Conservation (phyloP, 1,139 yeast species). For the Geotrichum klebahnii region DNA sequence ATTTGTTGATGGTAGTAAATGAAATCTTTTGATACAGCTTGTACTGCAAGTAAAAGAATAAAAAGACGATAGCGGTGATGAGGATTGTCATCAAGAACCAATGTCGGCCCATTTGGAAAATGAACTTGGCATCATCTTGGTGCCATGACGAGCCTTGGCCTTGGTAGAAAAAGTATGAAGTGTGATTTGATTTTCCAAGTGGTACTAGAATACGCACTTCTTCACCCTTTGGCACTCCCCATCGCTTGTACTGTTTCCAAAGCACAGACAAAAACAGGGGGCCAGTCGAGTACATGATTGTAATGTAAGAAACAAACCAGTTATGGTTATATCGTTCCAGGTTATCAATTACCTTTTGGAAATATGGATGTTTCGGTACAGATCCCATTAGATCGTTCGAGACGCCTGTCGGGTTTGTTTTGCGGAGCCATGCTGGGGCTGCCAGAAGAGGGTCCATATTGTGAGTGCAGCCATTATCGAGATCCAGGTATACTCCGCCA, state of each 20-base stretch:
- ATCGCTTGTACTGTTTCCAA: conserved; percentile 82
- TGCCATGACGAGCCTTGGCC: conserved; percentile 89
- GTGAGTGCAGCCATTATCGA: conserved; percentile 82
- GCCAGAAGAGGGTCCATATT: conserved; percentile 73
- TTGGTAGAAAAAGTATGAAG: conserved; percentile 55
- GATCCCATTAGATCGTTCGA: conserved; percentile 93
- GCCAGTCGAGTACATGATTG: conserved; percentile 92
- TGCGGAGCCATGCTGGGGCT: conserved; percentile 80
- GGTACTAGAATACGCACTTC: conserved; percentile 62
- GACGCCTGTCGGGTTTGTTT: conserved; percentile 85
- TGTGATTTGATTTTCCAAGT: conserved; percentile 45
- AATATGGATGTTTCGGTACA: conserved; percentile 82
- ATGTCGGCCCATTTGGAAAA: conserved; percentile 67
- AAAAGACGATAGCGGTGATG: conserved; percentile 59
- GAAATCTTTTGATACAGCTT: conserved; percentile 43
- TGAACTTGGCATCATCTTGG: conserved; percentile 72
- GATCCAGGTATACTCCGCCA: conserved; percentile 88
- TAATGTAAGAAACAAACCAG: conserved; percentile 65
- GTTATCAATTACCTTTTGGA: conserved; percentile 62
- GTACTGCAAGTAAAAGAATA: conserved; percentile 60
- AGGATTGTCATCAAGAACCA: conserved; percentile 62
- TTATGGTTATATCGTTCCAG: conserved; percentile 50
- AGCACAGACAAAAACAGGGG: conserved; percentile 81
- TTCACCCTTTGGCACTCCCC: conserved; percentile 40
- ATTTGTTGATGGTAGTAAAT: conserved; percentile 4